Evolutionary conservation across 1,284 basidiomycete genomes (phyloP), one percentile per base, ranked within the genome.

Genomic region (Leccinum fallax): DNA sequence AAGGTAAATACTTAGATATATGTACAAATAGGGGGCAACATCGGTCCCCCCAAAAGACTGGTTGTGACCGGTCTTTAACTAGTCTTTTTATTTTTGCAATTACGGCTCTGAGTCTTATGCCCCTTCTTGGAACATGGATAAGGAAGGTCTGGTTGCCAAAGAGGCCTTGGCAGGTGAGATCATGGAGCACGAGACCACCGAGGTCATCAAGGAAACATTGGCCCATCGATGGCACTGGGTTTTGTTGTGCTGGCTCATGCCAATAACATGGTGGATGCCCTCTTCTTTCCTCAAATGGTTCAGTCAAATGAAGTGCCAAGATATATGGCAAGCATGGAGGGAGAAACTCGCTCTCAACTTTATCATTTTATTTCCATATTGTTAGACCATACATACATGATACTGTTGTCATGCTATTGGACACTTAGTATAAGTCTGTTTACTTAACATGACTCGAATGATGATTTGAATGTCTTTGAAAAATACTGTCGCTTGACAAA

Each of bases 261-360:
- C 28, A 28, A 28, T 28, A 28, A 99, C 95, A 0, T 98, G 86
- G 80, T 98, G 92, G 91, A 77, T 95, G 7, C 97, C 96, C 0
- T 46, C 84, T 24, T 84, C 85, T 13, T 76, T 90, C 57, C 80
- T 99, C 53, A 80, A 78, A n/a, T 88, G 85, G 74, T 71, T 94
- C 60, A 93, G 93, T 46, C 19, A 93, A 24, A 95, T 99, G 93
- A 98, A 98, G 79, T 89, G 96, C 11, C 78, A 91, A 64, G 97
- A 99, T 71, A 85, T 99, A 48, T 89, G 92, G 51, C 95, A 98
- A 78, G 97, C 97, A 1, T 98, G 97, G 97, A 82, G 96, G 67
- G 97, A 99, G 79, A 99, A 98, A 79, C 83, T 99, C 1, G 93
- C 96, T 4, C 87, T 98, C 76, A 98, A 99, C 78, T 78, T 97